Evolutionary conservation across 768 basidiomycete species (phyloP).

Genomic region (Albatrellus ellisii): DNA sequence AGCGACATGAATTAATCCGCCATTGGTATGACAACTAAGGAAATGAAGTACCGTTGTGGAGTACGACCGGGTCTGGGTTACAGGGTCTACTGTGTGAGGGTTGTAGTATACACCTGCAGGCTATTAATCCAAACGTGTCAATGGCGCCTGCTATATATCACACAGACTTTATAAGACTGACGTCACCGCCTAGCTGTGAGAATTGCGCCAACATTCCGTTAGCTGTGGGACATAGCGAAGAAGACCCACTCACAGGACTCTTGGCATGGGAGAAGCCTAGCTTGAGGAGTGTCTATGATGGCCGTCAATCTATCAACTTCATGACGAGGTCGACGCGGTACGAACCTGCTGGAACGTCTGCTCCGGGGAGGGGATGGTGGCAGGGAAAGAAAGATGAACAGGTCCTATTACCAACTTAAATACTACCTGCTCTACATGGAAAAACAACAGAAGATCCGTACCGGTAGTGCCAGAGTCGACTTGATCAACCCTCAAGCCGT

Average conservation of each 20-base stretch:
- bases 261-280: not conserved
- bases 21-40: not conserved
- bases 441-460: not conserved
- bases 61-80: not conserved
- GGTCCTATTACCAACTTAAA: not conserved
- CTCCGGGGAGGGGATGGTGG: not conserved
- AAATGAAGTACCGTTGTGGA: not conserved
- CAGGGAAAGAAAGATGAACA: not conserved
- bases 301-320: not conserved
- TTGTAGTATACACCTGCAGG: not conserved
- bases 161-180: not conserved
- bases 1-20: not conserved
- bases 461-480: not conserved
- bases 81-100: not conserved
- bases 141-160: not conserved
- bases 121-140: not conserved
- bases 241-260: not conserved
- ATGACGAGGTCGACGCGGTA: not conserved
- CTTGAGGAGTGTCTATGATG: not conserved
- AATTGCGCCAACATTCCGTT: too few species aligned
- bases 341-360: not conserved
- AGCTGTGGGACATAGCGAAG: not conserved
- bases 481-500: not conserved
- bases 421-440: not conserved
- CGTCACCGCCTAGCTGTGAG: not conserved